Evolutionary conservation across 202 grass and related monocot genomes (phyloP).

Genomic region (Setaria italica): DNA sequence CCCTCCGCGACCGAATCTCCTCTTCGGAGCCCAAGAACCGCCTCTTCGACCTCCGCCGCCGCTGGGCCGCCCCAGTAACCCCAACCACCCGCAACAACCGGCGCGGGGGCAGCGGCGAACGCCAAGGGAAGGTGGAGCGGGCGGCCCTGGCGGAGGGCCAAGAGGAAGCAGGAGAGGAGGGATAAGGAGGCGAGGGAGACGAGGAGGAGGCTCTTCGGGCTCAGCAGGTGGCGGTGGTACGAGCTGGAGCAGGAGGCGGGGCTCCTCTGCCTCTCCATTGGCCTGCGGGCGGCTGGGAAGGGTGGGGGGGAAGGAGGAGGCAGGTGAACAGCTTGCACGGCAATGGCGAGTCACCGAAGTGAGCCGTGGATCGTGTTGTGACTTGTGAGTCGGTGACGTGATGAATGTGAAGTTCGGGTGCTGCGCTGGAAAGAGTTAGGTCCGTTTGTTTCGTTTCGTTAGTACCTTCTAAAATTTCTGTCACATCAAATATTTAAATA

Average conservation of each 20-base stretch:
- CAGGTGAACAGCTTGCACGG: background rate
- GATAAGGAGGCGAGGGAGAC: constrained; percentile 63
- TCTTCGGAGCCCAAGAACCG: background rate
- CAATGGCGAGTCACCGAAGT: background rate
- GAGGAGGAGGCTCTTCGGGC: constrained; percentile 54
- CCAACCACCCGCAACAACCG: background rate
- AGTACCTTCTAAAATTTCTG: too few species aligned
- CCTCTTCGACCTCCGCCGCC: constrained; percentile 13
- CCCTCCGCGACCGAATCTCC: background rate
- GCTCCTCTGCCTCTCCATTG: constrained; percentile 70
- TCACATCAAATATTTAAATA: too few species aligned
- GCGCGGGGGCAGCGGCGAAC: background rate
- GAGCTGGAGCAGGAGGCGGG: constrained; percentile 20
- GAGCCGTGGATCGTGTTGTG: too few species aligned
- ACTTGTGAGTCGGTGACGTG: background rate
- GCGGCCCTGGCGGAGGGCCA: constrained; percentile 57
- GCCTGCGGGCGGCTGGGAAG: background rate
- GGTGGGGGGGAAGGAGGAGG: background rate
- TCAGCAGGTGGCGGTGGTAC: constrained; percentile 39
- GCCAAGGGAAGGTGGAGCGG: constrained; percentile 46
- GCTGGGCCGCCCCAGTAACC: background rate
- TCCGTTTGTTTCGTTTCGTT: too few species aligned
- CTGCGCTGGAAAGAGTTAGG: constrained; percentile 5
- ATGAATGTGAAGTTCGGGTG: constrained; percentile 16
- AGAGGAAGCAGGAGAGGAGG: constrained; percentile 70